Evolutionary conservation across 2,329 filamentous ascomycete species (phyloP), one percentile per base, ranked within the genome.

Genomic region (Fusarium armeniacum): DNA sequence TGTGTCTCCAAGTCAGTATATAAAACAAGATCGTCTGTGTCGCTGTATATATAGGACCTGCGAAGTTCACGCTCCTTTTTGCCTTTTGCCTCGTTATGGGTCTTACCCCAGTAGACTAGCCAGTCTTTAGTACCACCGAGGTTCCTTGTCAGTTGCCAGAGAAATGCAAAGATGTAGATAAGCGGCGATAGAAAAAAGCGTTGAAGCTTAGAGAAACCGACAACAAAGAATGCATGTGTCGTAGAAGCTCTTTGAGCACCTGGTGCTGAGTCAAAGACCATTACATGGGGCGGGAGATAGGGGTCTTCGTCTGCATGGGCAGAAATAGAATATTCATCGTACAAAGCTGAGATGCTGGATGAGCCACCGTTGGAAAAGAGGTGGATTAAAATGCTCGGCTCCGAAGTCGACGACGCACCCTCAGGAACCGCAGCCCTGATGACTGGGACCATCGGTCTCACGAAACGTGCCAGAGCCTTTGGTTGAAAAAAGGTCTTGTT

Each of bases 1-100:
- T 60, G 60, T 0, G 10, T n/a, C 22, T 69, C 54, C 0, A 69
- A 10, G 4, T 59, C 46, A 12, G 10, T 16, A 33, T 51, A 26
- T 1, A 33, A 7, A 1, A 69, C 24, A 6, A 69, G 18, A 13
- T 47, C 36, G 13, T 68, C 65, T 1, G 9, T 47, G 8, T 61
- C 46, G 10, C 65, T 69, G n/a, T 69, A 69, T 3, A 69, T 61
- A 7, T 65, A 69, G 0, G 60, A 52, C 1, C 65, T 60, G 2
- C 65, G 65, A 26, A 57, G n/a, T 18, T 69, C 65, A 2, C 56
- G 28, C 11, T 40, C 45, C 5, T 22, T 60, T 30, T 65, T 68
- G 3, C 58, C 45, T 5, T 43, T 16, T 18, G 51, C 56, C 4
- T 52, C 44, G 7, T 69, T 69, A 9, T 69, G 65, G 1, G 59